Percentiles rank a stretch among this genome's conserved stretches.
Conservation (phyloP, 2,329 filamentous ascomycete species). For the Nectriaceae sp. region DNA sequence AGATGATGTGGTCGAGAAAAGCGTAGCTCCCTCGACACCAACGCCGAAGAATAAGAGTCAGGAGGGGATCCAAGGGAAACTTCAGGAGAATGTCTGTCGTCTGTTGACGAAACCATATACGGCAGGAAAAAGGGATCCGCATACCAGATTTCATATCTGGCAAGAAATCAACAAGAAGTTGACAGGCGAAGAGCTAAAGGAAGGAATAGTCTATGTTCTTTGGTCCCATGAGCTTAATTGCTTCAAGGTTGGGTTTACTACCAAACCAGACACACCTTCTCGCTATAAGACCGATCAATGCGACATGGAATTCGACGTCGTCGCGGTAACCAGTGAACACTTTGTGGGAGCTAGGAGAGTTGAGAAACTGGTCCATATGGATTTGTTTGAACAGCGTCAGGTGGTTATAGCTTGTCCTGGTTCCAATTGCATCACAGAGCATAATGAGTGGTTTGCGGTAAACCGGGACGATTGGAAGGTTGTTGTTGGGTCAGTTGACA, state of each 20-base stretch:
- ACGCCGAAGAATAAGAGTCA: no score
- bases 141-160: no score
- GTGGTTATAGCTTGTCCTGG: background rate
- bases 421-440: background rate
- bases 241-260: background rate
- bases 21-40: no score
- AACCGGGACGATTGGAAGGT: background rate
- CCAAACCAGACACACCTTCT: background rate
- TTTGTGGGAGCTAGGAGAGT: background rate
- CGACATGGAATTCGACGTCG: background rate
- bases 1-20: no score
- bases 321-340: background rate
- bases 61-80: no score
- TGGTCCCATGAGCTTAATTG: background rate
- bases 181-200: background rate
- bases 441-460: background rate
- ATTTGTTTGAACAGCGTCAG: background rate
- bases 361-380: constrained; percentile 1
- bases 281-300: background rate
- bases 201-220: background rate
- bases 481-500: background rate
- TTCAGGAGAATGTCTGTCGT: no score
- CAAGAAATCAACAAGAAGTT: no score
- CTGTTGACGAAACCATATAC: no score
- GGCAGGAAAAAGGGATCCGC: no score